phyloP scores from a whole-genome alignment of 2,329 filamentous ascomycete genomes.

The Tolypocladium sp. region DNA sequence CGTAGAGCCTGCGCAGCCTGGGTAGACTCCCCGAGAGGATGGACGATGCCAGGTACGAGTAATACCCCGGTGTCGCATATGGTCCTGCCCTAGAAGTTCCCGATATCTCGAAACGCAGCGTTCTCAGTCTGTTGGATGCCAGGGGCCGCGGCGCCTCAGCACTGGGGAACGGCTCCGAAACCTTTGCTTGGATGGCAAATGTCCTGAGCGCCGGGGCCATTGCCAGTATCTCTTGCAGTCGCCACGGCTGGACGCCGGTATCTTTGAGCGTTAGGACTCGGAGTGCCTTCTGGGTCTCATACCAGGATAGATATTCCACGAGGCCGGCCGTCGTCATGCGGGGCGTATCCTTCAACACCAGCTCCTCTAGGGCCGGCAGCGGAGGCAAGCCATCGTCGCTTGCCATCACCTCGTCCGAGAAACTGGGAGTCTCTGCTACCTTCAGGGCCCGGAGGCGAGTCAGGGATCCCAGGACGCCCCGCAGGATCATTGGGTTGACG shows the following conservation, averaged over 20 bases:
- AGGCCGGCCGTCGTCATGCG: slow-evolving; percentile 66
- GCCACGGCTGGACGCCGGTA: slow-evolving; percentile 58
- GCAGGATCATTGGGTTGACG: slow-evolving; percentile 61
- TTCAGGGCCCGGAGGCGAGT: slow-evolving; percentile 64
- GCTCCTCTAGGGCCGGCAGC: slow-evolving; percentile 65
- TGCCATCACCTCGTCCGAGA: slow-evolving; percentile 71
- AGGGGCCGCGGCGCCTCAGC: slow-evolving; percentile 47
- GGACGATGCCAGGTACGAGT: slow-evolving; percentile 77
- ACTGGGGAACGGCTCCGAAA: slow-evolving; percentile 40
- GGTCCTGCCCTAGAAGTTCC: slow-evolving; percentile 46
- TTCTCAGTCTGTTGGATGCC: slow-evolving; percentile 57
- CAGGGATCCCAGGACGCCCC: slow-evolving; percentile 61
- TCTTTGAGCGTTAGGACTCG: slow-evolving; percentile 60
- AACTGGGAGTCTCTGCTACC: slow-evolving; percentile 56
- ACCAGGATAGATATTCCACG: slow-evolving; percentile 54
- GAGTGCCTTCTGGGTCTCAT: slow-evolving; percentile 50
- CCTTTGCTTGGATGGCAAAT: slow-evolving; percentile 42
- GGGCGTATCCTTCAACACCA: slow-evolving; percentile 64
- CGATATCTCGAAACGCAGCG: slow-evolving; percentile 77
- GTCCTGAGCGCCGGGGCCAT: slow-evolving; percentile 48
- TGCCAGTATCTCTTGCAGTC: slow-evolving; percentile 51
- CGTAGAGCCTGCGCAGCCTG: slow-evolving; percentile 67
- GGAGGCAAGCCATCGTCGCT: slow-evolving; percentile 56
- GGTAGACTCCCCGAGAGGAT: slow-evolving; percentile 70
- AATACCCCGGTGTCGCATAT: slow-evolving; percentile 58